Evolutionary conservation across 2,329 filamentous ascomycete genomes (phyloP).

Genomic region (Penicillium freii): DNA sequence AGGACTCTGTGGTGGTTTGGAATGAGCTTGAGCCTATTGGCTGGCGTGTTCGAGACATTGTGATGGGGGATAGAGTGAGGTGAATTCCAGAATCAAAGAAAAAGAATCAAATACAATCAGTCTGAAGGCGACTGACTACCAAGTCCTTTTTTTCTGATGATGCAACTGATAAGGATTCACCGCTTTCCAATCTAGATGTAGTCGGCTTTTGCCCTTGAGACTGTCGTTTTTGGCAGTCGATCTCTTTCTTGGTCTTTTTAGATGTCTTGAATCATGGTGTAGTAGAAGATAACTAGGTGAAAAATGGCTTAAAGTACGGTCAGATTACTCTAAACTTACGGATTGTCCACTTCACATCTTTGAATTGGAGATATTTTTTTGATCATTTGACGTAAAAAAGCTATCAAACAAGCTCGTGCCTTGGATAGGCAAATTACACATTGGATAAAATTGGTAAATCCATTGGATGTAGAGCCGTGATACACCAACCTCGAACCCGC

Average conservation of each 20-base stretch:
- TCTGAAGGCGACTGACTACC: neutral
- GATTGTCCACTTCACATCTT: neutral
- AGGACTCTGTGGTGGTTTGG: slow-evolving; percentile 26
- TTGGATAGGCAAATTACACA: neutral
- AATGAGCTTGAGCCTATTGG: slow-evolving; percentile 28
- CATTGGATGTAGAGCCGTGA: slow-evolving; percentile 2
- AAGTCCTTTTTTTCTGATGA: slow-evolving; percentile 7
- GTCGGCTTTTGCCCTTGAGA: too few relatives aligned
- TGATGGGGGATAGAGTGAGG: neutral
- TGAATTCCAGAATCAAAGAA: neutral
- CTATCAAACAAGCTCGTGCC: slow-evolving; percentile 5
- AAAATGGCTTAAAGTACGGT: neutral
- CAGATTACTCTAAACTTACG: neutral
- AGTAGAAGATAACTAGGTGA: neutral
- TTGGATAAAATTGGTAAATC: neutral
- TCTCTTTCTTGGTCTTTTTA: neutral
- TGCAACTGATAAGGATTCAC: slow-evolving; percentile 19
- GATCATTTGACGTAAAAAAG: slow-evolving; percentile 5
- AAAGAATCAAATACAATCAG: neutral
- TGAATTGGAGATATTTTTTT: slow-evolving; percentile 1
- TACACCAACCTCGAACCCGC: slow-evolving; percentile 3
- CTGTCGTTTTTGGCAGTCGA: neutral
- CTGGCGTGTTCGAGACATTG: slow-evolving; percentile 43
- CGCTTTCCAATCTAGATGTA: neutral
- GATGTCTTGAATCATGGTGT: neutral